These are phyloP conservation scores for Pseudocercospora fijiensis DNA, from an alignment of 2,329 filamentous ascomycete genomes.

Conservation along the genomic window DNA sequence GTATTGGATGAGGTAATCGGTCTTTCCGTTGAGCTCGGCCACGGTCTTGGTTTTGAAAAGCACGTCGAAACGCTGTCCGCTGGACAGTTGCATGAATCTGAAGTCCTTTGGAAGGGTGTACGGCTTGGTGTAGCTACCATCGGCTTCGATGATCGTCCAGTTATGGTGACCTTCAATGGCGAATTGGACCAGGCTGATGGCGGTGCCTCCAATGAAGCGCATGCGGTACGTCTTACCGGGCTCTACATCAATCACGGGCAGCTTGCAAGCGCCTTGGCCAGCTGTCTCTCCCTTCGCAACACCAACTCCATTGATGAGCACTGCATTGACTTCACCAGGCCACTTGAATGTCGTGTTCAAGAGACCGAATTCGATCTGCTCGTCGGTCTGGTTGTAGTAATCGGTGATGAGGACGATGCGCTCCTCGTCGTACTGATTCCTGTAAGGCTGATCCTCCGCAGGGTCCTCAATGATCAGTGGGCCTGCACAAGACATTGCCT, in stretches of 20 bases:
- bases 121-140: slow-evolving; percentile 54
- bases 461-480: slow-evolving; percentile 58
- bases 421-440: slow-evolving; percentile 60
- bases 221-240: slow-evolving; percentile 62
- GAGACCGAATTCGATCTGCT: slow-evolving; percentile 53
- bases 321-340: slow-evolving; percentile 58
- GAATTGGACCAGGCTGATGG: slow-evolving; percentile 55
- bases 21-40: slow-evolving; percentile 45
- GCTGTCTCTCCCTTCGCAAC: slow-evolving; percentile 23
- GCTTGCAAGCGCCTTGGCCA: slow-evolving; percentile 23
- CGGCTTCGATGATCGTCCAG: slow-evolving; percentile 61
- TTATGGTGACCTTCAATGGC: slow-evolving; percentile 58
- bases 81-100: slow-evolving; percentile 55
- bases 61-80: slow-evolving; percentile 62
- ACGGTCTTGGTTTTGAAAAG: slow-evolving; percentile 55
- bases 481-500: slow-evolving; percentile 59
- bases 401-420: slow-evolving; percentile 57
- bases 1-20: slow-evolving; percentile 48
- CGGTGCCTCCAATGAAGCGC: slow-evolving; percentile 58
- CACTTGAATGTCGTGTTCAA: slow-evolving; percentile 53
- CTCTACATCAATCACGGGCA: slow-evolving; percentile 56
- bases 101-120: slow-evolving; percentile 38
- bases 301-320: slow-evolving; percentile 57
- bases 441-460: slow-evolving; percentile 48
- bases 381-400: slow-evolving; percentile 57